phyloP scores from a whole-genome alignment of 805 yeast species.

The Lachancea sp. region DNA sequence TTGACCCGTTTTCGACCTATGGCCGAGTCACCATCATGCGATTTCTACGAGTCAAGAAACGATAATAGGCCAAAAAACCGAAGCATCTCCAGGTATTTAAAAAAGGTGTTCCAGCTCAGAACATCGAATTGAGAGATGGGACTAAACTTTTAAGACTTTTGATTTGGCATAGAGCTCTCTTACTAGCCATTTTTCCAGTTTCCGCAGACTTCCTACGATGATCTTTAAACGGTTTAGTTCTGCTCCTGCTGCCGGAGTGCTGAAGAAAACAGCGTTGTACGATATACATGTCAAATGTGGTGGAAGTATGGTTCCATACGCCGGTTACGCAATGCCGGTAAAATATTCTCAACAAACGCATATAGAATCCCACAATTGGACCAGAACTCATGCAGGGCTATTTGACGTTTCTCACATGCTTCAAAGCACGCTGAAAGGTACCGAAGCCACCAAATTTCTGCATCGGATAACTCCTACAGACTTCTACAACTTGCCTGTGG shows the following conservation, averaged over 20 bases:
- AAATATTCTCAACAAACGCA: slow-evolving; percentile 79
- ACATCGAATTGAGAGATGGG: no score
- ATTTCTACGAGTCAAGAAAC: no score
- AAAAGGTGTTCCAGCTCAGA: no score
- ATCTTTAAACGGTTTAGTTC: slow-evolving; percentile 29
- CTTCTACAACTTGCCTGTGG: slow-evolving; percentile 47
- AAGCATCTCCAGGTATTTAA: no score
- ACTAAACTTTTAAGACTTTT: no score
- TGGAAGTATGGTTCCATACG: slow-evolving; percentile 92
- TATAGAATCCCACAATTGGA: slow-evolving; percentile 93
- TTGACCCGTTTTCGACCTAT: no score
- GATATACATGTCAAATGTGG: slow-evolving; percentile 72
- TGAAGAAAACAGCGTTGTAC: slow-evolving; percentile 70
- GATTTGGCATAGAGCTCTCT: neutral
- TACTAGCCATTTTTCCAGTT: neutral
- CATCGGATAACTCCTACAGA: slow-evolving; percentile 88
- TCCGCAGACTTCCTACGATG: neutral
- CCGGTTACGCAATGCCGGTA: slow-evolving; percentile 96
- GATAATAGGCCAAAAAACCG: no score
- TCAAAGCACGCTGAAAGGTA: slow-evolving; percentile 75
- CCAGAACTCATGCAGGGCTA: slow-evolving; percentile 76
- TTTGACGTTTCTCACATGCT: slow-evolving; percentile 98
- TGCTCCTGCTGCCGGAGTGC: slow-evolving; percentile 22
- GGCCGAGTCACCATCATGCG: no score
- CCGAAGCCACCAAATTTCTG: slow-evolving; percentile 57